phyloP scores from a whole-genome alignment of 1,139 yeast species.

The Martiniozyma asiatica region DNA sequence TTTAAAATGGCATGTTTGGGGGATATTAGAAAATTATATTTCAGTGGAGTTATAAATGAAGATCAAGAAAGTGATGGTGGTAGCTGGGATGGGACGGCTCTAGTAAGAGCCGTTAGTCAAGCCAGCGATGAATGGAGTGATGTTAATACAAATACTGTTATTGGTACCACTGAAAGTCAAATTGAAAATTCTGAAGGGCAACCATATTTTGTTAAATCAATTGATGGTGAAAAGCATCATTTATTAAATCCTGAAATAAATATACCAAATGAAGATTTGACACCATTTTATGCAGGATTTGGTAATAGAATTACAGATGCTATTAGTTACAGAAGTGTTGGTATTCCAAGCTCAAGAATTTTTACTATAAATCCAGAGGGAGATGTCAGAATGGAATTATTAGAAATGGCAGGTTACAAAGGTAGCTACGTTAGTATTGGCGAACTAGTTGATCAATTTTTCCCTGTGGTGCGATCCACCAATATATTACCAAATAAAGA shows the following conservation, averaged over 20 bases:
- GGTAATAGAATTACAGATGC: constrained; percentile 98
- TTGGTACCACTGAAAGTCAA: neutral
- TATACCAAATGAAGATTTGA: constrained; percentile 16
- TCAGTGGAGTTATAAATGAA: constrained; percentile 7
- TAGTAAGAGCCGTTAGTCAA: neutral
- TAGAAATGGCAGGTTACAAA: constrained; percentile 87
- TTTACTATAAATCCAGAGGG: constrained; percentile 96
- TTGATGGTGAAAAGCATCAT: constrained; percentile 3
- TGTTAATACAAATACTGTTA: constrained; percentile 10
- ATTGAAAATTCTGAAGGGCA: constrained; percentile 1
- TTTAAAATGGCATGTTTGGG: constrained; percentile 95
- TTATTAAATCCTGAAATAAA: constrained; percentile 5
- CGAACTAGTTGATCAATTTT: constrained; percentile 92
- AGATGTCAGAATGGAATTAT: constrained; percentile 92
- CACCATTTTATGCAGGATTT: constrained; percentile 95
- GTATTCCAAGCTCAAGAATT: constrained; percentile 87
- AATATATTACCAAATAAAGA: neutral
- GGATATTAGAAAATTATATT: constrained; percentile 65
- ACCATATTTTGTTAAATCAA: too few species aligned
- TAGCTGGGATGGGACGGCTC: neutral
- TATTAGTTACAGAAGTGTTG: constrained; percentile 83
- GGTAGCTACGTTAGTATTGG: constrained; percentile 83
- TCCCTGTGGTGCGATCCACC: constrained; percentile 60
- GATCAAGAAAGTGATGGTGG: constrained; percentile 2
- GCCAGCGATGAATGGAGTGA: constrained; percentile 11